These are phyloP conservation scores for Amaranthus palmeri DNA, from an alignment of 148 eudicot species.

Conservation along the genomic window DNA sequence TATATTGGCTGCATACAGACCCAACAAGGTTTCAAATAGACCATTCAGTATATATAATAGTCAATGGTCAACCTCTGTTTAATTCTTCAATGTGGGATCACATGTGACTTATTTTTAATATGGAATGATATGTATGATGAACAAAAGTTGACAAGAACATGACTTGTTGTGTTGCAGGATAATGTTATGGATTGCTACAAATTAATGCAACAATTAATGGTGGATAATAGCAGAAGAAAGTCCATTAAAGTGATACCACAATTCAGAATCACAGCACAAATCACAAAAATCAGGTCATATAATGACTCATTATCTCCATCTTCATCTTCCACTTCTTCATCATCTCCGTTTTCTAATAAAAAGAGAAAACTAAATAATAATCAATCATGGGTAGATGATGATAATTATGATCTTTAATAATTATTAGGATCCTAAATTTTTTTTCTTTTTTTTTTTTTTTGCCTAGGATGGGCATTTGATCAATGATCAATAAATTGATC, in stretches of 20 bases:
- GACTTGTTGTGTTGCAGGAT: conserved; percentile 44
- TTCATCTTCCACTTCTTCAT: conserved; percentile 37
- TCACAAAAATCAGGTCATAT: conserved; percentile 37
- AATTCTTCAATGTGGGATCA: too few species aligned
- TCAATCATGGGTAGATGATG: conserved; percentile 61
- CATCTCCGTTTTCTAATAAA: conserved; percentile 30
- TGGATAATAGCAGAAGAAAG: conserved; percentile 35
- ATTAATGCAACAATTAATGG: conserved; percentile 41
- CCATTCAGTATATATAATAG: too few species aligned
- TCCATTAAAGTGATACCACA: conserved; percentile 53
- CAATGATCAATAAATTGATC: neutral
- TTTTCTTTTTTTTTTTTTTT: conserved; percentile 3
- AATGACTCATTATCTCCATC: conserved; percentile 56
- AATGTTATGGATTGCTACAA: conserved; percentile 54
- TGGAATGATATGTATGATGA: too few species aligned
- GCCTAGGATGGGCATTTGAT: conserved; percentile 34
- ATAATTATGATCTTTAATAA: conserved; percentile 39
- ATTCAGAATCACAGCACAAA: conserved; percentile 47
- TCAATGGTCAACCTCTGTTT: too few species aligned
- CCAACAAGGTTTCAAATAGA: too few species aligned
- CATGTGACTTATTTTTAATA: too few species aligned
- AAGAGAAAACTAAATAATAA: conserved; percentile 58
- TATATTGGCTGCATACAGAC: too few species aligned
- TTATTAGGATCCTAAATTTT: neutral
- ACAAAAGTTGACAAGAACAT: too few species aligned